A percentile compares a stretch with the other conserved stretches of the same genome.
Conservation (phyloP, 495 filamentous ascomycete species). For the Penicillium lagena region DNA sequence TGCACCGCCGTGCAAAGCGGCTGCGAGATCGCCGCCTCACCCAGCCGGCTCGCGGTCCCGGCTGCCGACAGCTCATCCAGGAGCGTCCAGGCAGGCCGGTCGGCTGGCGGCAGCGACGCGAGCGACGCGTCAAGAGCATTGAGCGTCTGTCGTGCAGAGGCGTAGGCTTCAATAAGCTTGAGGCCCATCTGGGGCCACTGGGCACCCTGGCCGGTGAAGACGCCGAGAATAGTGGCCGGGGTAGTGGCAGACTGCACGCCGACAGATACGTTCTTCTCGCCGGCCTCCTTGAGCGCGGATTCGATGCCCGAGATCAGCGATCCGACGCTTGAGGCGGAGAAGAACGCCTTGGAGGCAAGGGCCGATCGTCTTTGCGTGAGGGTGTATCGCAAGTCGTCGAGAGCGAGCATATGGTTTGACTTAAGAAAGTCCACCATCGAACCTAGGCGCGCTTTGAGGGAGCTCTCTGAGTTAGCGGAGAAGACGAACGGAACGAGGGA, state of each 20-base stretch:
- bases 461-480: constrained; percentile 18
- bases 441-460: constrained; percentile 8
- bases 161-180: constrained; percentile 19
- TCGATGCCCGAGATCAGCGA: background rate
- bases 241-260: background rate
- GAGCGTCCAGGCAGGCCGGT: constrained; percentile 16
- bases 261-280: constrained; percentile 1
- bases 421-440: constrained; percentile 13
- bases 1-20: constrained; percentile 33
- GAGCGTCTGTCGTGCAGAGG: constrained; percentile 7
- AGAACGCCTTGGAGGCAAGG: constrained; percentile 8
- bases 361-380: constrained; percentile 13
- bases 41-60: constrained; percentile 9
- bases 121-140: constrained; percentile 12
- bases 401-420: background rate
- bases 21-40: constrained; percentile 35
- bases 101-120: constrained; percentile 10
- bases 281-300: background rate
- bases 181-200: constrained; percentile 59
- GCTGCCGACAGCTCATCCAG: constrained; percentile 16
- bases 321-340: constrained; percentile 5
- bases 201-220: constrained; percentile 63
- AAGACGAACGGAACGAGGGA: constrained; percentile 14
- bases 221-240: constrained; percentile 12
- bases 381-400: constrained; percentile 20